These are phyloP conservation scores for Kuraishia molischiana DNA, from an alignment of 805 yeast genomes.

Conservation along the genomic window DNA sequence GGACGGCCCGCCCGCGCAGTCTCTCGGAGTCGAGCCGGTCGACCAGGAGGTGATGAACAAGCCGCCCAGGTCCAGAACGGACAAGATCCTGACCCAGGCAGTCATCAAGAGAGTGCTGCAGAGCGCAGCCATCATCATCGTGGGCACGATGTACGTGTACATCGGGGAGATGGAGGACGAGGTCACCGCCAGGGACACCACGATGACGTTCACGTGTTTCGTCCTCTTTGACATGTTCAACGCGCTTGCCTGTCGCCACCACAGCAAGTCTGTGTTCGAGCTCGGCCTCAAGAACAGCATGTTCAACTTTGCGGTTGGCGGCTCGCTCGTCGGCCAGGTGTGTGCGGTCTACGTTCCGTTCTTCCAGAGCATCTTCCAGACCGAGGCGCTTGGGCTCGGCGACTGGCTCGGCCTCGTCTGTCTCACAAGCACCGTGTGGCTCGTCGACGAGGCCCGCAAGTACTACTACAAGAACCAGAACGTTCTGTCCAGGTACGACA, in stretches of 20 bases:
- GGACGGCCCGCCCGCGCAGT: slow-evolving; percentile 99
- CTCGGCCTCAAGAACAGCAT: slow-evolving; percentile 75
- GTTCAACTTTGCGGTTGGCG: slow-evolving; percentile 90
- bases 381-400: slow-evolving; percentile 71
- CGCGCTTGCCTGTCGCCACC: slow-evolving; percentile 88
- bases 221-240: slow-evolving; percentile 95
- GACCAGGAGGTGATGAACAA: slow-evolving; percentile 91
- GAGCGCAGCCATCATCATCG: slow-evolving; percentile 66
- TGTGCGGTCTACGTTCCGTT: slow-evolving; percentile 92
- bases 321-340: slow-evolving; percentile 82
- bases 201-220: slow-evolving; percentile 97
- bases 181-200: slow-evolving; percentile 91
- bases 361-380: slow-evolving; percentile 87
- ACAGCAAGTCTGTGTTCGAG: slow-evolving; percentile 73
- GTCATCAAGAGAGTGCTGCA: slow-evolving; percentile 67
- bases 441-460: slow-evolving; percentile 80
- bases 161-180: slow-evolving; percentile 78
- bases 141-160: slow-evolving; percentile 85
- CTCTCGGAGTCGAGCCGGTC: slow-evolving; percentile 94
- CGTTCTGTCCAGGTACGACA: background rate
- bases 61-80: slow-evolving; percentile 90
- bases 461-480: slow-evolving; percentile 13
- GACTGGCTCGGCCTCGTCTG: slow-evolving; percentile 58
- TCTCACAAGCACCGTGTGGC: slow-evolving; percentile 72
- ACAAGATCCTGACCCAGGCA: slow-evolving; percentile 64